Evolutionary conservation across 1,139 yeast species (phyloP).

Genomic region (Scheffersomyces segobiensis): DNA sequence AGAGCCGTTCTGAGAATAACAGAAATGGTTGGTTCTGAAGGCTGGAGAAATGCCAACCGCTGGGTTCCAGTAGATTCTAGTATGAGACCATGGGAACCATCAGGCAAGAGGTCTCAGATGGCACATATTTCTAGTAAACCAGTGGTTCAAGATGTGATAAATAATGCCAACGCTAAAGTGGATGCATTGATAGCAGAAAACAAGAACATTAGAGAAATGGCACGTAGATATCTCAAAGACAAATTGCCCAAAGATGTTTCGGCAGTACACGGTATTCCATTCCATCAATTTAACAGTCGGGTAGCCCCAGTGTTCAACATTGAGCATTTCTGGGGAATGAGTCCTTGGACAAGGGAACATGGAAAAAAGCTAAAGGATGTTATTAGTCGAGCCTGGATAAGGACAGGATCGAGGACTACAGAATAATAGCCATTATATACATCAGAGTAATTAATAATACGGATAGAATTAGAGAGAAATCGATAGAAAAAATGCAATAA

Average conservation of each 20-base stretch:
- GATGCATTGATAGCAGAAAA: constrained; percentile 8
- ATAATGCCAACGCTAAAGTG: constrained; percentile 4
- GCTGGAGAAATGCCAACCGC: constrained; percentile 47
- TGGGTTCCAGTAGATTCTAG: constrained; percentile 58
- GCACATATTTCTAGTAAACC: background rate
- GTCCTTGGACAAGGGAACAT: constrained; percentile 52
- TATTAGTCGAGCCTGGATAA: constrained; percentile 53
- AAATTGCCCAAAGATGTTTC: constrained; percentile 29
- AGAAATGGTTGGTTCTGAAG: constrained; percentile 62
- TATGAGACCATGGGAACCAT: constrained; percentile 64
- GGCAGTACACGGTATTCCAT: constrained; percentile 22
- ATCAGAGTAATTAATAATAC: too few relatives aligned
- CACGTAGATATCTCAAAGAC: constrained; percentile 10
- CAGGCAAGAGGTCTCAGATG: background rate
- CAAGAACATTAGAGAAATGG: constrained; percentile 11
- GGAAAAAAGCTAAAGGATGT: constrained; percentile 52
- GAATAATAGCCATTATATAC: background rate
- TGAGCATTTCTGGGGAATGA: constrained; percentile 68
- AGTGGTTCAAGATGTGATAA: background rate
- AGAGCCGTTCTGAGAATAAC: constrained; percentile 68
- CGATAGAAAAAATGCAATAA: background rate
- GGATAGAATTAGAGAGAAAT: background rate
- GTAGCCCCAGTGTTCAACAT: constrained; percentile 51
- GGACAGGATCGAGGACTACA: constrained; percentile 4
- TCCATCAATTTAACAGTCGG: constrained; percentile 25